phyloP scores from a whole-genome alignment of 352 stramenopile genomes.

The Blastocystis hominis region DNA sequence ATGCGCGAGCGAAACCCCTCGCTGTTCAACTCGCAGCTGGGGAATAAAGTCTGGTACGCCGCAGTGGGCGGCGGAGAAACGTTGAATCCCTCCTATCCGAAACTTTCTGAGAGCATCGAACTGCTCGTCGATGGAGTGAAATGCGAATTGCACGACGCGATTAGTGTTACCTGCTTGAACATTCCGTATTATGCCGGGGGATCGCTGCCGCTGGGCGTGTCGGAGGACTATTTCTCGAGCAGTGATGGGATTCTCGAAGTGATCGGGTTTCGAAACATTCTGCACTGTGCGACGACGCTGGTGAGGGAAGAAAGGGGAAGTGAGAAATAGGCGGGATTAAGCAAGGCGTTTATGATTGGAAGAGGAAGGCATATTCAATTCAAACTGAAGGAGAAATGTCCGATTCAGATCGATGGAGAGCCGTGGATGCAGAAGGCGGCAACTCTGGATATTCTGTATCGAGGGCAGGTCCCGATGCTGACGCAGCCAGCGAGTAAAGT shows the following conservation, averaged over 20 bases:
- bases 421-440: conserved; percentile 78
- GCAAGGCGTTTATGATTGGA: conserved; percentile 66
- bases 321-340: conserved; percentile 72
- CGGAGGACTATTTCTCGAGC: conserved; percentile 12
- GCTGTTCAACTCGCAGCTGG: conserved; percentile 76
- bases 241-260: conserved; percentile 55
- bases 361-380: conserved; percentile 67
- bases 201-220: not conserved
- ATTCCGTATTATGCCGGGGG: conserved; percentile 65
- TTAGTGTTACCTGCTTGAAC: conserved; percentile 63
- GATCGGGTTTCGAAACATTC: conserved; percentile 41
- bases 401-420: conserved; percentile 85
- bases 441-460: conserved; percentile 68
- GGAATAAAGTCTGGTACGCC: conserved; percentile 81
- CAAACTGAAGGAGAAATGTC: conserved; percentile 65
- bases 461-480: conserved; percentile 44
- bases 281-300: conserved; percentile 32
- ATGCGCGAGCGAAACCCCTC: conserved; percentile 74
- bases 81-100: not conserved
- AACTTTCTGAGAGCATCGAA: conserved; percentile 60
- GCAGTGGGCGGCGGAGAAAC: conserved; percentile 61
- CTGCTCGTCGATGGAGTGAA: conserved; percentile 62
- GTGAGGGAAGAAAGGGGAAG: not conserved
- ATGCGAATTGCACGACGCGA: conserved; percentile 53
- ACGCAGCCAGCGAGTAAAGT: not conserved